phyloP scores from a whole-genome alignment of 352 stramenopile genomes.

The Saprolegnia parasitica region DNA sequence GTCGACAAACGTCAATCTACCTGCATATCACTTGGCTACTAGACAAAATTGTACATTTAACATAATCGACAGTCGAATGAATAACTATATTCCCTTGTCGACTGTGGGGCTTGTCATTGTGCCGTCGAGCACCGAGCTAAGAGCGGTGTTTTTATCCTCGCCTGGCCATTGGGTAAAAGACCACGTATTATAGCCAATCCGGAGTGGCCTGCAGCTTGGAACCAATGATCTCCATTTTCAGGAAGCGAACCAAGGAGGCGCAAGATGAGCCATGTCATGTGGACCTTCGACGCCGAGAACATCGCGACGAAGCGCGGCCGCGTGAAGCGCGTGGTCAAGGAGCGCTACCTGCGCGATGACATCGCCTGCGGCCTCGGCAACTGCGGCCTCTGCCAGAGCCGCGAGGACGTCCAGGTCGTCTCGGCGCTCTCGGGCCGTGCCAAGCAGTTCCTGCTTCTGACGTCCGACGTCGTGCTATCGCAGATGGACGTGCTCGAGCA shows the following conservation, averaged over 20 bases:
- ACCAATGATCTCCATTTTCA: too few relatives aligned
- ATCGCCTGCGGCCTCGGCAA: slow-evolving; percentile 65
- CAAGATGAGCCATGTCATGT: slow-evolving; percentile 37
- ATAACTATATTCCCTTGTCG: too few relatives aligned
- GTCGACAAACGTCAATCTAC: too few relatives aligned
- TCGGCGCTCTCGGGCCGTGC: slow-evolving; percentile 51
- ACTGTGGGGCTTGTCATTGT: too few relatives aligned
- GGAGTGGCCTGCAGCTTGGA: too few relatives aligned
- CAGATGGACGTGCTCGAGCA: slow-evolving; percentile 90
- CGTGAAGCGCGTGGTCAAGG: slow-evolving; percentile 73
- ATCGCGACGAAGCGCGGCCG: slow-evolving; percentile 73
- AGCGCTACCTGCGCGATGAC: slow-evolving; percentile 87
- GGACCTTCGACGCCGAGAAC: slow-evolving; percentile 72
- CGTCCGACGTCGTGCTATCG: slow-evolving; percentile 85
- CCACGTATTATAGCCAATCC: too few relatives aligned
- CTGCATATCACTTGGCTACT: too few relatives aligned
- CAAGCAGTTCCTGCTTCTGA: slow-evolving; percentile 72
- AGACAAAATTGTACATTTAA: too few relatives aligned
- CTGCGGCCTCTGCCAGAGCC: slow-evolving; percentile 55
- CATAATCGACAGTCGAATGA: too few relatives aligned
- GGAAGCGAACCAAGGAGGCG: not conserved
- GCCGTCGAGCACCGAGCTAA: too few relatives aligned
- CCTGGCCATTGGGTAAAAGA: too few relatives aligned
- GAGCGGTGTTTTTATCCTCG: too few relatives aligned
- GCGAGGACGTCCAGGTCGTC: slow-evolving; percentile 52